Percentiles rank a stretch among this genome's conserved stretches.
phyloP scores from a whole-genome alignment of 2,329 filamentous ascomycete genomes.

The Parastagonospora nodorum region DNA sequence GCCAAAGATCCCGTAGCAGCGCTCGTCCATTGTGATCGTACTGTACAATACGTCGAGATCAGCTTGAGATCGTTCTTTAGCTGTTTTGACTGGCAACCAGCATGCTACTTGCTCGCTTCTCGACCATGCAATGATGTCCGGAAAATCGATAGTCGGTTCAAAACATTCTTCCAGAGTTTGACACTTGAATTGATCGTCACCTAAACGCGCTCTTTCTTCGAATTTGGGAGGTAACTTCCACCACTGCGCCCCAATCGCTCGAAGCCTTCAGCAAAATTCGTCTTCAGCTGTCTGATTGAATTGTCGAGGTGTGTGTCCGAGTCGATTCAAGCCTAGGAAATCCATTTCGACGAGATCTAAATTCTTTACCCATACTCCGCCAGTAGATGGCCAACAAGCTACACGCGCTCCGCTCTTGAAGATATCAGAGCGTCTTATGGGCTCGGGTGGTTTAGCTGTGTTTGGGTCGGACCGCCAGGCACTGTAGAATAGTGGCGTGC shows the following conservation, averaged over 20 bases:
- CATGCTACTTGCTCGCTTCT: not conserved
- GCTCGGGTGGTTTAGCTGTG: not conserved
- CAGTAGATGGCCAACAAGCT: conserved; percentile 3
- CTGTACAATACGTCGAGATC: not conserved
- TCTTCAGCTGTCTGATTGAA: conserved; percentile 7
- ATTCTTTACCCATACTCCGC: conserved; percentile 7
- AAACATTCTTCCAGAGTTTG: conserved; percentile 6
- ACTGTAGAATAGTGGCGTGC: conserved; percentile 6
- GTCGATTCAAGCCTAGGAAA: not conserved
- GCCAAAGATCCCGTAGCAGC: not conserved
- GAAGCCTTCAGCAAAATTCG: conserved; percentile 2
- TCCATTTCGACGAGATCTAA: conserved; percentile 5
- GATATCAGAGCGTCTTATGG: not conserved
- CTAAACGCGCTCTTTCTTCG: not conserved
- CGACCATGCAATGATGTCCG: conserved; percentile 3
- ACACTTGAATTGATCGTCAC: conserved; percentile 3
- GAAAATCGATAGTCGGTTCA: not conserved
- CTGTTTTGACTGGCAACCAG: conserved; percentile 1
- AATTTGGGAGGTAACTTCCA: conserved; percentile 2
- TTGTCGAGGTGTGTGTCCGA: conserved; percentile 1
- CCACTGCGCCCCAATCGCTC: conserved; percentile 3
- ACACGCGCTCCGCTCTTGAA: not conserved
- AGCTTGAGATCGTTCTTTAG: not conserved
- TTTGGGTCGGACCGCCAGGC: conserved; percentile 1
- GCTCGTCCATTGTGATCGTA: conserved; percentile 2